A percentile compares a stretch with the other conserved stretches of the same genome.
Conservation (phyloP, 495 filamentous ascomycete species). For the Penicillium coffeae region DNA sequence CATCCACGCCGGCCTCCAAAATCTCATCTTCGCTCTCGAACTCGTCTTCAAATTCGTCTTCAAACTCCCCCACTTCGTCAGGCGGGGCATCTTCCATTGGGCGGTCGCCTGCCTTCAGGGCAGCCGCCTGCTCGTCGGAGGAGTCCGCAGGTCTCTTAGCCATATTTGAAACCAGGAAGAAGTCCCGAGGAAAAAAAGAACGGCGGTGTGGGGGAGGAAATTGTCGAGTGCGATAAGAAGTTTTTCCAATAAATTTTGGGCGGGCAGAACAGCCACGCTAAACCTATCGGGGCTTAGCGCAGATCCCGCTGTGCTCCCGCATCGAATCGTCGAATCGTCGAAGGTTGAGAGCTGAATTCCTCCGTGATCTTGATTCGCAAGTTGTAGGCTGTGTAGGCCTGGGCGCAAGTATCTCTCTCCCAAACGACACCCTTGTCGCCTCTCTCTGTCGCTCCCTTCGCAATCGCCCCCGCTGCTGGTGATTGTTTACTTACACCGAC, state of each 20-base stretch:
- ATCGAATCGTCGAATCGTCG: slow-evolving; percentile 4
- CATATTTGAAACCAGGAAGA: slow-evolving; percentile 44
- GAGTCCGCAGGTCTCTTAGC: slow-evolving; percentile 65
- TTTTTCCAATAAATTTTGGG: slow-evolving; percentile 30
- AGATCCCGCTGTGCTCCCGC: slow-evolving; percentile 26
- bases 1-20: slow-evolving; percentile 89
- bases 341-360: slow-evolving; percentile 17
- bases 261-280: slow-evolving; percentile 27
- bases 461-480: background rate
- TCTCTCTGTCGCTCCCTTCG: background rate
- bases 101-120: slow-evolving; percentile 67
- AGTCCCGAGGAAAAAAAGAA: slow-evolving; percentile 1
- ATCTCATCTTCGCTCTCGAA: slow-evolving; percentile 97
- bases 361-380: background rate
- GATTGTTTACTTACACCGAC: background rate
- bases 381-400: background rate
- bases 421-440: background rate
- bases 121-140: slow-evolving; percentile 45
- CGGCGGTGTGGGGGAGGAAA: slow-evolving; percentile 6
- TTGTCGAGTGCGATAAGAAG: slow-evolving; percentile 29
- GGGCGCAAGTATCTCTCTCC: background rate
- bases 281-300: slow-evolving; percentile 40
- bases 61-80: slow-evolving; percentile 80
- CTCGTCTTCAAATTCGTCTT: slow-evolving; percentile 95
- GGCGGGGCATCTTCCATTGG: slow-evolving; percentile 45